Evolutionary conservation across 2,329 filamentous ascomycete species (phyloP).

Genomic region (Arthrobotrys conoides): DNA sequence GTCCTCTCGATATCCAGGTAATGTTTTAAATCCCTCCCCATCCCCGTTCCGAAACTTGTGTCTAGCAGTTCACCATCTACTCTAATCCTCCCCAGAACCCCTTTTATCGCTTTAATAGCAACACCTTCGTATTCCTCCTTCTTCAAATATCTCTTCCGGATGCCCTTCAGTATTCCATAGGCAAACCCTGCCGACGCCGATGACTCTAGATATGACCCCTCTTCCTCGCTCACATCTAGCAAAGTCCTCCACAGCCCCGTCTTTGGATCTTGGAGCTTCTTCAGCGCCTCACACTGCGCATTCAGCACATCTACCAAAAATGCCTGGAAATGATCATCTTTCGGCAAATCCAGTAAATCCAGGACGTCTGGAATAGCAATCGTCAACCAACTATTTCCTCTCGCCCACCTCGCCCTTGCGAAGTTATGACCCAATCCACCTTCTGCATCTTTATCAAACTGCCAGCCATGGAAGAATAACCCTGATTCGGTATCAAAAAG

Average conservation of each 20-base stretch:
- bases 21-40: slow-evolving; percentile 80
- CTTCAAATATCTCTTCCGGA: slow-evolving; percentile 78
- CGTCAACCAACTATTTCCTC: slow-evolving; percentile 81
- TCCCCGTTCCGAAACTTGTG: slow-evolving; percentile 83
- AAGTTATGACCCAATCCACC: slow-evolving; percentile 72
- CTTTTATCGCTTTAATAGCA: slow-evolving; percentile 77
- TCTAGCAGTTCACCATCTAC: slow-evolving; percentile 78
- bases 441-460: slow-evolving; percentile 74
- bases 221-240: slow-evolving; percentile 75
- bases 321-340: slow-evolving; percentile 74
- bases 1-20: slow-evolving; percentile 83
- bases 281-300: slow-evolving; percentile 78
- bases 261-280: slow-evolving; percentile 72
- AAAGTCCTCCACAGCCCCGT: slow-evolving; percentile 82
- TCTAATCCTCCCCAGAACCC: slow-evolving; percentile 77
- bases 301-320: slow-evolving; percentile 76
- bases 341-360: slow-evolving; percentile 76
- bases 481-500: slow-evolving; percentile 80
- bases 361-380: slow-evolving; percentile 88
- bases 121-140: slow-evolving; percentile 73
- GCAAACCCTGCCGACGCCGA: slow-evolving; percentile 86
- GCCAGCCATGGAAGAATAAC: slow-evolving; percentile 87
- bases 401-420: slow-evolving; percentile 73
- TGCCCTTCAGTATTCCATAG: slow-evolving; percentile 82
- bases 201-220: slow-evolving; percentile 79